Evolutionary conservation across 805 yeast genomes (phyloP).

Genomic region (Myxozyma sirexii): DNA sequence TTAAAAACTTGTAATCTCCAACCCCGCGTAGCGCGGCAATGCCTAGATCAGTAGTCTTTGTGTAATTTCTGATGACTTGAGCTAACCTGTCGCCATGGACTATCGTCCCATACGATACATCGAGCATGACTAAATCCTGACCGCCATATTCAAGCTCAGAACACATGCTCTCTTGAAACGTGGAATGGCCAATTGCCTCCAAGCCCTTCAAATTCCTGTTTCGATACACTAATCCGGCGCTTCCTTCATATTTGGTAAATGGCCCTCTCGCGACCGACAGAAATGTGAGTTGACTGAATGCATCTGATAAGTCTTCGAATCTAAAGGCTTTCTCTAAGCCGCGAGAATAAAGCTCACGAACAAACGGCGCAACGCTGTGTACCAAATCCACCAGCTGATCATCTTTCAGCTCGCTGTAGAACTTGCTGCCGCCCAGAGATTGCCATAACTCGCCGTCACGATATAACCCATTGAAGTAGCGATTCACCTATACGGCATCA

Average conservation of each 20-base stretch:
- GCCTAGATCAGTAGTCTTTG: constrained; percentile 5
- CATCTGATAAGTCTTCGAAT: constrained; percentile 11
- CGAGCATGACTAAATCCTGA: constrained; percentile 19
- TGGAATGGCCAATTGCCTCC: constrained; percentile 7
- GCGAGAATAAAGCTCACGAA: constrained; percentile 21
- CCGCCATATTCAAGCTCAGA: constrained; percentile 16
- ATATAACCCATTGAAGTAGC: constrained; percentile 20
- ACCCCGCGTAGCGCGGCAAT: constrained; percentile 14
- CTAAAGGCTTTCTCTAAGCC: constrained; percentile 20
- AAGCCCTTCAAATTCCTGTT: constrained; percentile 11
- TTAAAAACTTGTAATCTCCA: constrained; percentile 11
- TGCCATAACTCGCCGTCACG: constrained; percentile 31
- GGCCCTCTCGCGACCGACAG: constrained; percentile 19
- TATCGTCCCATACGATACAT: constrained; percentile 20
- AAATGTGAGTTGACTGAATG: constrained; percentile 6
- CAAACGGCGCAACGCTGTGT: constrained; percentile 12
- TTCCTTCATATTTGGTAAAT: too few species aligned
- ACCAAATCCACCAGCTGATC: constrained; percentile 13
- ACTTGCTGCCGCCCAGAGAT: constrained; percentile 11
- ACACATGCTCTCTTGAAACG: constrained; percentile 26
- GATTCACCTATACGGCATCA: constrained; percentile 1
- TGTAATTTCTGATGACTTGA: constrained; percentile 18
- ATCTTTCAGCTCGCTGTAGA: constrained; percentile 11
- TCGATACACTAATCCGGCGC: too few species aligned
- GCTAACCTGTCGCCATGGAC: constrained; percentile 18